Conservation (phyloP, 2,329 filamentous ascomycete species). For the Fusarium sp. region DNA sequence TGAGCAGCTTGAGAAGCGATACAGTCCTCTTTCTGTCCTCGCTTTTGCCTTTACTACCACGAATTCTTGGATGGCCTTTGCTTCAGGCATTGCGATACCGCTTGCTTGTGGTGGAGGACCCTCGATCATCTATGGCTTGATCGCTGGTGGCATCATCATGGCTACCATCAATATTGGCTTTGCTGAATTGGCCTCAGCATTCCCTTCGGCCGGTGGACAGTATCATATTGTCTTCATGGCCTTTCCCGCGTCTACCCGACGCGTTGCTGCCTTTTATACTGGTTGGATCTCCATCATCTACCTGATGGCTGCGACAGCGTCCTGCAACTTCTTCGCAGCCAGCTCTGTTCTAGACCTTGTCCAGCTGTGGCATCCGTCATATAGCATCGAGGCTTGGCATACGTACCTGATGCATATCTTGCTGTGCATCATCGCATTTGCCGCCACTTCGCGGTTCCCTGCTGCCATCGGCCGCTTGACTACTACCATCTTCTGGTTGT, state of each 20-base stretch:
- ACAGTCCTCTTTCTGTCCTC: constrained; percentile 39
- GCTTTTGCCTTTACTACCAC: constrained; percentile 42
- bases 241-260: constrained; percentile 36
- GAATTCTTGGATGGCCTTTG: constrained; percentile 42
- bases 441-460: constrained; percentile 31
- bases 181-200: constrained; percentile 40
- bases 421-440: constrained; percentile 36
- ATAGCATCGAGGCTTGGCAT: constrained; percentile 37
- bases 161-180: constrained; percentile 39
- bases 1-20: constrained; percentile 36
- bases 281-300: constrained; percentile 40
- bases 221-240: constrained; percentile 43
- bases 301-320: constrained; percentile 39
- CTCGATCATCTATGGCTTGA: constrained; percentile 39
- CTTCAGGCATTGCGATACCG: constrained; percentile 37
- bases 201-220: constrained; percentile 40
- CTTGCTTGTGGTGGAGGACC: constrained; percentile 39
- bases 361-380: constrained; percentile 30
- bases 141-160: constrained; percentile 36
- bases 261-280: constrained; percentile 37
- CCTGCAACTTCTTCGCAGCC: constrained; percentile 41
- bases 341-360: constrained; percentile 37
- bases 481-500: constrained; percentile 36
- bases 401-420: constrained; percentile 40
- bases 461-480: constrained; percentile 37